phyloP scores from a whole-genome alignment of 2,329 filamentous ascomycete genomes.

The Scedosporium minutisporum region DNA sequence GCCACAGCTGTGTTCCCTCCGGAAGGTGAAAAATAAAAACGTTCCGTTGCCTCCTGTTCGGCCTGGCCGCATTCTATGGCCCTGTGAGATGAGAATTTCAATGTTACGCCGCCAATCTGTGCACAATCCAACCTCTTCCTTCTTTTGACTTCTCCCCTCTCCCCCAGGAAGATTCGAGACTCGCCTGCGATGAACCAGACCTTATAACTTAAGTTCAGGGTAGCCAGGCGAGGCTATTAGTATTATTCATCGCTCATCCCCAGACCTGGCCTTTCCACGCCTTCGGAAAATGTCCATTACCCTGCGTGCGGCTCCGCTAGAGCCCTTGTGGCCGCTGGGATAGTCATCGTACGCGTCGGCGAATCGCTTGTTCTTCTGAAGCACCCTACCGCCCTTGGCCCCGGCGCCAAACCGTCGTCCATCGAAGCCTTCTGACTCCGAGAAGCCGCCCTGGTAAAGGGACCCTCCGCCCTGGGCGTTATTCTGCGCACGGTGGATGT shows the following conservation, averaged over 20 bases:
- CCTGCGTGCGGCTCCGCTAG: conserved; percentile 75
- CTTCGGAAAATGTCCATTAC: conserved; percentile 98
- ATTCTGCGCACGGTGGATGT: conserved; percentile 32
- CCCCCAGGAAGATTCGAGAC: not conserved
- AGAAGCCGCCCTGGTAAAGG: conserved; percentile 32
- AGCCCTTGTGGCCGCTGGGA: conserved; percentile 62
- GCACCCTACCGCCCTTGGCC: conserved; percentile 35
- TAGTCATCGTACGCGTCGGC: conserved; percentile 75
- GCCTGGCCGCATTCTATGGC: not conserved
- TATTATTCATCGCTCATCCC: conserved; percentile 32
- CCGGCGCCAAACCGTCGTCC: conserved; percentile 25
- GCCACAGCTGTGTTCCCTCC: not conserved
- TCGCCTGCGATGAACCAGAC: not conserved
- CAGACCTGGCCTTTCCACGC: conserved; percentile 64
- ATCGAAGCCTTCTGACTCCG: conserved; percentile 33
- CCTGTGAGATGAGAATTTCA: not conserved
- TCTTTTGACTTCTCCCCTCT: not conserved
- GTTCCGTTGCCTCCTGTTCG: not conserved
- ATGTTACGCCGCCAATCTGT: conserved; percentile 1
- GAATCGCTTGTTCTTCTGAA: conserved; percentile 84
- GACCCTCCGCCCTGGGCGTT: conserved; percentile 12
- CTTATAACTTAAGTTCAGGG: not conserved
- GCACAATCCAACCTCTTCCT: not conserved
- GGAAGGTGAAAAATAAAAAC: not conserved
- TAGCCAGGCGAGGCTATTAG: too few relatives aligned